phyloP scores from a whole-genome alignment of 2,329 filamentous ascomycete genomes.

The Blastomyces gilchristii region DNA sequence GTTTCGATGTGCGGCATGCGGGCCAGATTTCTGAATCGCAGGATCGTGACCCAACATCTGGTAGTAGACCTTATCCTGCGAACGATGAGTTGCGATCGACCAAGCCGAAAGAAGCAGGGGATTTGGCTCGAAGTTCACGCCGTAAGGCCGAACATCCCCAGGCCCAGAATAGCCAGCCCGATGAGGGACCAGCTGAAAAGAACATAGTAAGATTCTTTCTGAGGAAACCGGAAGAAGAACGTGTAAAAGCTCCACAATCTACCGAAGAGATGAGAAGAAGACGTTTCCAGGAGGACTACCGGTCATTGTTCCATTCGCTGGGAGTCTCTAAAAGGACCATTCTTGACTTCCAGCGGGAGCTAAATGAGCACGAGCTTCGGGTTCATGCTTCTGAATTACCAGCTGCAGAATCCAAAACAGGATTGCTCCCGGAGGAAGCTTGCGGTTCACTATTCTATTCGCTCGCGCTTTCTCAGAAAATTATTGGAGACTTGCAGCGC shows the following conservation, averaged over 20 bases:
- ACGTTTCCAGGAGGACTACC: background rate
- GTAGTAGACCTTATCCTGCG: background rate
- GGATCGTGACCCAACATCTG: background rate
- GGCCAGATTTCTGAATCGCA: background rate
- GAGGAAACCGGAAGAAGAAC: background rate
- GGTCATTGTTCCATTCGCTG: background rate
- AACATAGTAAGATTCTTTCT: background rate
- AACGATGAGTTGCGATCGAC: background rate
- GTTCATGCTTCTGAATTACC: background rate
- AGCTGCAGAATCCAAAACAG: background rate
- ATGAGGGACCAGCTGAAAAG: background rate
- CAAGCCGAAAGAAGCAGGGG: background rate
- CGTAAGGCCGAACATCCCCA: background rate
- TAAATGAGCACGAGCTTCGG: constrained; percentile 1
- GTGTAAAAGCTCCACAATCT: background rate
- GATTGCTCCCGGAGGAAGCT: background rate
- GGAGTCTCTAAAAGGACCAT: background rate
- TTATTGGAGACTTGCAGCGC: background rate
- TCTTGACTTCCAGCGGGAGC: background rate
- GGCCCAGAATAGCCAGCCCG: background rate
- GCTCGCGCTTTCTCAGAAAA: constrained; percentile 1
- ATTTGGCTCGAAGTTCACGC: background rate
- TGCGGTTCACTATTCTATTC: constrained; percentile 2
- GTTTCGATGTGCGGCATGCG: background rate
- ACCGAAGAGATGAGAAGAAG: background rate